Conservation (phyloP, 139 green algal genomes). For the Micractinium conductrix region DNA sequence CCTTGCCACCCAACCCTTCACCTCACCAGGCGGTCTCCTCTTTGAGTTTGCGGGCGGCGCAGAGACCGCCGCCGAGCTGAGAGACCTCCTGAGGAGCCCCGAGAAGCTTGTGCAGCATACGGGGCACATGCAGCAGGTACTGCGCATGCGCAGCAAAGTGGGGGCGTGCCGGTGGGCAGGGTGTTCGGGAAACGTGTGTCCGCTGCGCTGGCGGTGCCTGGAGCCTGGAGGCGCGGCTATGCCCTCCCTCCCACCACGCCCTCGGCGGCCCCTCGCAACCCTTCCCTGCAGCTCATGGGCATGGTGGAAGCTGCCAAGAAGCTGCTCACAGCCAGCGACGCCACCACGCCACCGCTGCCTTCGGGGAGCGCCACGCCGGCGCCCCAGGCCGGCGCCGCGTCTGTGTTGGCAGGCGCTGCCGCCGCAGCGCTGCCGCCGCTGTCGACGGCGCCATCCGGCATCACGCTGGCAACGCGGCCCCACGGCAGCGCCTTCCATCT, state of each 20-base stretch:
- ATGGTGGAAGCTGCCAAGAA: constrained; percentile 28
- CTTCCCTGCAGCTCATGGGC: constrained; percentile 33
- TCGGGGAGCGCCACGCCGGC: neutral
- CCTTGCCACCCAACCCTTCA: neutral
- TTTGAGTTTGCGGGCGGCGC: constrained; percentile 24
- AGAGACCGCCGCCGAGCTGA: neutral
- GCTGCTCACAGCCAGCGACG: constrained; percentile 11
- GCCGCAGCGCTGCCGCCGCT: neutral
- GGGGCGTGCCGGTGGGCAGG: too few relatives aligned
- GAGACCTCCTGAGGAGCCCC: neutral
- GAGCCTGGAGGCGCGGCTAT: too few relatives aligned
- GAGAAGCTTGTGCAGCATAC: constrained; percentile 27
- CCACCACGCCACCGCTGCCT: neutral
- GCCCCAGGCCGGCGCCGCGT: neutral
- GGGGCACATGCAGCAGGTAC: constrained; percentile 29
- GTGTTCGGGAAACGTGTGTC: too few relatives aligned
- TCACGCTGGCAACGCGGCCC: neutral
- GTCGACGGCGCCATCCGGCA: neutral
- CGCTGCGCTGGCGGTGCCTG: too few relatives aligned
- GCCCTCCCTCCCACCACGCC: too few relatives aligned
- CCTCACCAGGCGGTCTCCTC: constrained; percentile 7
- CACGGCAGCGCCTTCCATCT: constrained; percentile 11
- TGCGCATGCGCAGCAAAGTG: too few relatives aligned
- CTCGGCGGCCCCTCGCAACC: too few relatives aligned
- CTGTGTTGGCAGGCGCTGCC: too few relatives aligned